Percentiles rank a stretch among this genome's conserved stretches.
These are phyloP conservation scores for Vitis rupestris DNA, from an alignment of 164 flowering plant genomes.

Conservation along the genomic window DNA sequence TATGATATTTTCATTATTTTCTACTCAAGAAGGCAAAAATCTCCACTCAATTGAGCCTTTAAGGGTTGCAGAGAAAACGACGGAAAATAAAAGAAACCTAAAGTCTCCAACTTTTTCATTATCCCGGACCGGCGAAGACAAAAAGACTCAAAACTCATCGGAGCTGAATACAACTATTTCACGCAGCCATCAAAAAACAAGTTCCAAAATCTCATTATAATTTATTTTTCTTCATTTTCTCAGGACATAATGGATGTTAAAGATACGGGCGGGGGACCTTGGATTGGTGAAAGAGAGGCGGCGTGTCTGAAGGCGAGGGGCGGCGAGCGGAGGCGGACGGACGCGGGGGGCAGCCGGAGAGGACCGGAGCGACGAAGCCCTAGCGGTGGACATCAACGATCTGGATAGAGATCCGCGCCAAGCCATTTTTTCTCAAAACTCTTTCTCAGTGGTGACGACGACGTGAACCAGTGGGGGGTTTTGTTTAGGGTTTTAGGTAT, in stretches of 20 bases:
- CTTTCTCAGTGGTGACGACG: neutral
- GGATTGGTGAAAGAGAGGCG: slow-evolving; percentile 53
- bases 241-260: neutral
- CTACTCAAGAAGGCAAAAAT: neutral
- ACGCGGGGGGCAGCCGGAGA: slow-evolving; percentile 49
- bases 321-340: slow-evolving; percentile 50
- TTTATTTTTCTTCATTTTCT: neutral
- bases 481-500: slow-evolving; percentile 14
- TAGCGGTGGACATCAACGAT: slow-evolving; percentile 58
- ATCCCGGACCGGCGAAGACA: too few species aligned
- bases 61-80: too few species aligned
- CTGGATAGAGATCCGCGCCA: slow-evolving; percentile 77
- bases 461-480: neutral
- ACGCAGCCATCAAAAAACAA: neutral
- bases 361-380: slow-evolving; percentile 52
- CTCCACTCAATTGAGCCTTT: neutral
- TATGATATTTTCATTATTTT: too few species aligned
- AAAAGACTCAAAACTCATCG: too few species aligned
- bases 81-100: too few species aligned
- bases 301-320: slow-evolving; percentile 52
- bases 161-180: too few species aligned
- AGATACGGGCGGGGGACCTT: slow-evolving; percentile 34
- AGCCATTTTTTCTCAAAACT: slow-evolving; percentile 48
- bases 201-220: neutral
- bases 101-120: too few species aligned